Conservation (phyloP, 1,139 yeast genomes). For the Suhomyces coccinellae region DNA sequence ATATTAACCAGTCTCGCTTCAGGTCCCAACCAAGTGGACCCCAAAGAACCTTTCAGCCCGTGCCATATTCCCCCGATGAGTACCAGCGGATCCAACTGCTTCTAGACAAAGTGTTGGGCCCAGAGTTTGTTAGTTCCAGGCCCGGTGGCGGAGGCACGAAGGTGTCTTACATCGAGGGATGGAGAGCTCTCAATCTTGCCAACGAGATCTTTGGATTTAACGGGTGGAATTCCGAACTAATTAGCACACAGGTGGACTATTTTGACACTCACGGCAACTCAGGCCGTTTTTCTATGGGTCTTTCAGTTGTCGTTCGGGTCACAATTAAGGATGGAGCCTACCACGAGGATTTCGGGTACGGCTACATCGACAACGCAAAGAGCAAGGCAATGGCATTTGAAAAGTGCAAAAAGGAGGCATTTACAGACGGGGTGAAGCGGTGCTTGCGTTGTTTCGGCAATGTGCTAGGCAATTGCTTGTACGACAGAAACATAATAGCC, state of each 20-base stretch:
- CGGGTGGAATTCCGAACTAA: constrained; percentile 77
- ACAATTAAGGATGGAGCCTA: constrained; percentile 72
- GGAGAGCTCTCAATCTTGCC: constrained; percentile 77
- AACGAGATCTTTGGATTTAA: constrained; percentile 79
- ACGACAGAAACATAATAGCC: constrained; percentile 64
- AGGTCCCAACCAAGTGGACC: constrained; percentile 12
- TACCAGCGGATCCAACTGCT: constrained; percentile 38
- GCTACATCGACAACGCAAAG: constrained; percentile 71
- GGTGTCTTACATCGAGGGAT: constrained; percentile 76
- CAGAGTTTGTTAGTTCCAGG: constrained; percentile 82
- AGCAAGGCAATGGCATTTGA: constrained; percentile 75
- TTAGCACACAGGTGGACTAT: constrained; percentile 66
- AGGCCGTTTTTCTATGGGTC: constrained; percentile 59
- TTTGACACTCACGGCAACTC: constrained; percentile 59
- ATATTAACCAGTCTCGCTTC: constrained; percentile 7
- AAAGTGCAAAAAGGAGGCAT: constrained; percentile 78
- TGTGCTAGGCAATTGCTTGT: constrained; percentile 76
- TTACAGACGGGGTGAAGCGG: constrained; percentile 77
- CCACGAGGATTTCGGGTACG: constrained; percentile 83
- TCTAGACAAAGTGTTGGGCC: constrained; percentile 73
- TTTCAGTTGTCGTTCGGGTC: constrained; percentile 70
- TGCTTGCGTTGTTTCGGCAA: constrained; percentile 79
- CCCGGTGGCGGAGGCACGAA: constrained; percentile 73
- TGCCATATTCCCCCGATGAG: constrained; percentile 43
- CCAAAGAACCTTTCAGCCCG: constrained; percentile 23